Conservation (phyloP, 345 rosid species). For the Pugionium cornutum region DNA sequence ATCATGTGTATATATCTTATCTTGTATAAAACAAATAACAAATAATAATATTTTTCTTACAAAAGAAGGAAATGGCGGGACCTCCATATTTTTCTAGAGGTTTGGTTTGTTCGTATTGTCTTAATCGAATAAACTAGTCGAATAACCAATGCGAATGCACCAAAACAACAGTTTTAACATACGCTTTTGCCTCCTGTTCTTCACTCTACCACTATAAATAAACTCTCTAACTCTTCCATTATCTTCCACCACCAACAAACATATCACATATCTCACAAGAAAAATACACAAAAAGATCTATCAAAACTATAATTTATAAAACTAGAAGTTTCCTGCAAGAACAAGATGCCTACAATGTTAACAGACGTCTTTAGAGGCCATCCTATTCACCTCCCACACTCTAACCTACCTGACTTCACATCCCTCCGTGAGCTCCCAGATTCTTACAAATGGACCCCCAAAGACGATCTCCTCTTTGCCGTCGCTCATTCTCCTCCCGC, state of each 20-base stretch:
- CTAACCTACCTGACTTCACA: conserved; percentile 58
- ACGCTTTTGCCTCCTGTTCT: conserved; percentile 35
- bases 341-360: conserved; percentile 44
- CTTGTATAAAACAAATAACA: conserved; percentile 26
- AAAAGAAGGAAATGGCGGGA: conserved; percentile 43
- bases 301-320: not conserved
- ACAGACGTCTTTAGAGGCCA: conserved; percentile 53
- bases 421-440: conserved; percentile 53
- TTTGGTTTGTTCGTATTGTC: conserved; percentile 39
- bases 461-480: conserved; percentile 35
- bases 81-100: conserved; percentile 42
- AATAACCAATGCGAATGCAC: conserved; percentile 30
- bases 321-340: not conserved
- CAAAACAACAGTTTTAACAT: conserved; percentile 17
- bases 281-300: conserved; percentile 7
- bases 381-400: conserved; percentile 54
- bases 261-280: conserved; percentile 6
- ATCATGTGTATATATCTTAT: conserved; percentile 26
- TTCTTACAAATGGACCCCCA: conserved; percentile 52
- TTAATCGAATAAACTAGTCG: conserved; percentile 37
- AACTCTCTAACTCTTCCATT: conserved; percentile 27
- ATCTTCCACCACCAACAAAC: conserved; percentile 22
- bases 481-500: conserved; percentile 30
- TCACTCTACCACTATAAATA: conserved; percentile 40
- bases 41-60: not conserved